Conservation (phyloP, 2,329 filamentous ascomycete species). For the Fusarium sp. region DNA sequence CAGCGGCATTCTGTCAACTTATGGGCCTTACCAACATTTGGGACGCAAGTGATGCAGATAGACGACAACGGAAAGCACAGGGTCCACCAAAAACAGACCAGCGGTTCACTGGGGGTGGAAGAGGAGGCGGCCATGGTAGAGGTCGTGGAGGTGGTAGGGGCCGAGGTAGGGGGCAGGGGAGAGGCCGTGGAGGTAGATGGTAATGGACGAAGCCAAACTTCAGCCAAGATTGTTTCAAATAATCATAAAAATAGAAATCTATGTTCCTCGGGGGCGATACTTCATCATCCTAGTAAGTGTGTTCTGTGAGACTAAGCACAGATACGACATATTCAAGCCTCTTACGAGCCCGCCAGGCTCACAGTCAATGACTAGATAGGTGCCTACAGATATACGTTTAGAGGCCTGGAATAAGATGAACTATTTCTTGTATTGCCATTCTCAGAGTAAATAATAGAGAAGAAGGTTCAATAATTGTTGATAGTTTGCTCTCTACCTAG, state of each 20-base stretch:
- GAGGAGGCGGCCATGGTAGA: constrained; percentile 54
- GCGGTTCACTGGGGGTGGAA: constrained; percentile 54
- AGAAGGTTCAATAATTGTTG: not conserved
- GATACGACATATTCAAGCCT: not conserved
- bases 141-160: constrained; percentile 53
- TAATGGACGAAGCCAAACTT: not conserved
- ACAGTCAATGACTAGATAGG: too few relatives aligned
- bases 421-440: too few relatives aligned
- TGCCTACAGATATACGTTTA: too few relatives aligned
- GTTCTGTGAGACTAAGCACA: not conserved
- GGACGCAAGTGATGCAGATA: constrained; percentile 79
- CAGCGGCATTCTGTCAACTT: constrained; percentile 82
- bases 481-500: too few relatives aligned
- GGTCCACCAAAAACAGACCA: constrained; percentile 66
- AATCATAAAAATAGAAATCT: not conserved
- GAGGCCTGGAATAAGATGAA: too few relatives aligned
- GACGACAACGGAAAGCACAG: constrained; percentile 66
- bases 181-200: constrained; percentile 44
- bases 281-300: not conserved
- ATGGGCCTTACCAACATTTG: constrained; percentile 82
- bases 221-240: not conserved
- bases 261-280: not conserved
- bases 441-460: too few relatives aligned
- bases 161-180: constrained; percentile 44
- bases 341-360: not conserved